Base-by-base conservation (phyloP, 2,329 filamentous ascomycete genomes). In the Incumbomyces lentus region DNA sequence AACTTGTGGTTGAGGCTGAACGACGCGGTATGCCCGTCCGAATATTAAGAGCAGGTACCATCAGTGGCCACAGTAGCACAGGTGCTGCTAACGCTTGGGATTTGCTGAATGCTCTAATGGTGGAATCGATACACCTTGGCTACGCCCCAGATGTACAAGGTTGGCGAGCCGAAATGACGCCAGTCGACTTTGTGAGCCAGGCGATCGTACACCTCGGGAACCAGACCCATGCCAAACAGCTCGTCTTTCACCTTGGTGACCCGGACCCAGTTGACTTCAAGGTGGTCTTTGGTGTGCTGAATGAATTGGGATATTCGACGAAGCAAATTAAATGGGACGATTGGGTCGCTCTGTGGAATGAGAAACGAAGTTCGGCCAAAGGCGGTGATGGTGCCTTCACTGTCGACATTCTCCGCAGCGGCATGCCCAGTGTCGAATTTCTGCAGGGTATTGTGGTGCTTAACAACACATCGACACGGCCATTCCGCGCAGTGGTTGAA, bases 81-180 rank as follows among this genome's bases (percentile, higher is more conserved):
- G 85, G 85, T 39, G 80, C 84, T 5, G 81, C 83, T 1, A 90
- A 90, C 56, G 78, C 83, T 0, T 89, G 81, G 68, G 85, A 90
- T 71, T 66, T 90, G 16, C 68, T 90, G 38, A 86, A 82, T 44
- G 84, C 85, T 0, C 62, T 90, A 47, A 73, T 89, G 19, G 81
- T 88, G 1, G 85, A 89, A 60, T 88, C 84, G 0, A 72, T 89
- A 32, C 79, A 83, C 44, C 71, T 89, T 2, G 84, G 84, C 5
- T 75, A 76, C 54, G 76, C 76, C 1, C 84, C 85, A 0, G 73
- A 84, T 44, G 79, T 88, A 3, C 73, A 82, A 41, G 79, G 79
- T 35, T 90, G 85, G 85, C 77, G 81, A 41, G 76, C 83, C 1
- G 85, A 90, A 65, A 89, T 89, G 84, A 88, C 85, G 0, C 84